Percentiles rank a stretch among this genome's conserved stretches.
These are phyloP conservation scores for Xylariaceae sp. DNA, from an alignment of 2,329 filamentous ascomycete species.

Conservation along the genomic window DNA sequence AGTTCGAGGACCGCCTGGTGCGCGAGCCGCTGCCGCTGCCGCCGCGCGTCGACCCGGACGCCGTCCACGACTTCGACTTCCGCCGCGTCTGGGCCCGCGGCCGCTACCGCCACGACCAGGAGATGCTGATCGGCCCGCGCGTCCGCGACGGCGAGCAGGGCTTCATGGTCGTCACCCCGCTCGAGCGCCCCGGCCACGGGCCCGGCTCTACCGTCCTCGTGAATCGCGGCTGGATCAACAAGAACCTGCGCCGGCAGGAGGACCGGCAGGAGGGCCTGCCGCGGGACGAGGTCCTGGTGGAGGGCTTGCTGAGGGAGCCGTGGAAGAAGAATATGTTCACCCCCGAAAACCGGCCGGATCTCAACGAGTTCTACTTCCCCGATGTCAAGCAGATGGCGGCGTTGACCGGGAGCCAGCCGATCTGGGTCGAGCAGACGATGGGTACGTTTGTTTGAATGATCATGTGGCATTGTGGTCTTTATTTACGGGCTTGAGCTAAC, in stretches of 20 bases:
- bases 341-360: slow-evolving; percentile 82
- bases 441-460: slow-evolving; percentile 51
- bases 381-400: slow-evolving; percentile 91
- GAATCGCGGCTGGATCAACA: slow-evolving; percentile 89
- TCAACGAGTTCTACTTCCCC: slow-evolving; percentile 90
- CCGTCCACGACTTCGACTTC: slow-evolving; percentile 88
- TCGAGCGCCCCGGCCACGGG: slow-evolving; percentile 66
- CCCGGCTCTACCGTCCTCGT: slow-evolving; percentile 71
- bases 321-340: slow-evolving; percentile 99
- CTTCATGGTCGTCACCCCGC: slow-evolving; percentile 86
- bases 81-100: slow-evolving; percentile 78
- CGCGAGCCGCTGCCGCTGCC: slow-evolving; percentile 85
- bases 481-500: slow-evolving; percentile 24
- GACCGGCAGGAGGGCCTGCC: slow-evolving; percentile 69
- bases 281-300: slow-evolving; percentile 71
- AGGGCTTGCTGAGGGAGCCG: slow-evolving; percentile 83
- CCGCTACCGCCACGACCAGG: slow-evolving; percentile 78
- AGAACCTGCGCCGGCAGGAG: slow-evolving; percentile 68
- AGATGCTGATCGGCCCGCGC: slow-evolving; percentile 94
- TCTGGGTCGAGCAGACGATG: slow-evolving; percentile 97
- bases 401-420: slow-evolving; percentile 77
- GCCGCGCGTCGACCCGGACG: slow-evolving; percentile 77
- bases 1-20: slow-evolving; percentile 88
- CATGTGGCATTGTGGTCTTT: background rate
- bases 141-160: slow-evolving; percentile 88